phyloP scores from a whole-genome alignment of 2,329 filamentous ascomycete genomes.

The Cladosporium sp. region DNA sequence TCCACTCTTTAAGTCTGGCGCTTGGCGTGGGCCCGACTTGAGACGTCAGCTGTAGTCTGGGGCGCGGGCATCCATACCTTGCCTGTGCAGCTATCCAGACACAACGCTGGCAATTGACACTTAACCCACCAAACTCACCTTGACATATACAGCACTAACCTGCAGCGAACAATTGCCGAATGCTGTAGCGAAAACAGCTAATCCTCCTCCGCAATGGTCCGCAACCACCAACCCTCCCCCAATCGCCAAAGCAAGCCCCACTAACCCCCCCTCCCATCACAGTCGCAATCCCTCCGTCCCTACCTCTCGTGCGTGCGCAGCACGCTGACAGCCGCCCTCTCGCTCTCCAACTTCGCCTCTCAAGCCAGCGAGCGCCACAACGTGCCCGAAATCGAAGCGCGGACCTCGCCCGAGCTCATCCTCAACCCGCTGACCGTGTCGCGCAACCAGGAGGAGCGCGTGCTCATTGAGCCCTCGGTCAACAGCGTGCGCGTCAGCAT shows the following conservation, averaged over 20 bases:
- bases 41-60: background rate
- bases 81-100: background rate
- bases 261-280: constrained; percentile 10
- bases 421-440: constrained; percentile 86
- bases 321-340: constrained; percentile 88
- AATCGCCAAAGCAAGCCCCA: no score
- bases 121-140: background rate
- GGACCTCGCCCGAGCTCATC: constrained; percentile 86
- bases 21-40: background rate
- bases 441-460: constrained; percentile 94
- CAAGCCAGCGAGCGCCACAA: constrained; percentile 96
- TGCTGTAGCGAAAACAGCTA: background rate
- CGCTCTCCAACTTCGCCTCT: constrained; percentile 93
- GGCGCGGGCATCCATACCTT: background rate
- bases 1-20: background rate
- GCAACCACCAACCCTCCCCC: background rate
- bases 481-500: constrained; percentile 97
- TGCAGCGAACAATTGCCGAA: constrained; percentile 1
- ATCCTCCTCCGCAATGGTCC: constrained; percentile 2
- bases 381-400: constrained; percentile 93
- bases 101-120: background rate
- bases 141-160: background rate
- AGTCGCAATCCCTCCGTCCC: constrained; percentile 94
- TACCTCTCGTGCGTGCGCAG: constrained; percentile 95
- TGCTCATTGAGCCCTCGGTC: constrained; percentile 92